Percentiles rank a stretch among this genome's conserved stretches.
Evolutionary conservation across 2,329 filamentous ascomycete species (phyloP).

Genomic region (Lithohypha guttulata): DNA sequence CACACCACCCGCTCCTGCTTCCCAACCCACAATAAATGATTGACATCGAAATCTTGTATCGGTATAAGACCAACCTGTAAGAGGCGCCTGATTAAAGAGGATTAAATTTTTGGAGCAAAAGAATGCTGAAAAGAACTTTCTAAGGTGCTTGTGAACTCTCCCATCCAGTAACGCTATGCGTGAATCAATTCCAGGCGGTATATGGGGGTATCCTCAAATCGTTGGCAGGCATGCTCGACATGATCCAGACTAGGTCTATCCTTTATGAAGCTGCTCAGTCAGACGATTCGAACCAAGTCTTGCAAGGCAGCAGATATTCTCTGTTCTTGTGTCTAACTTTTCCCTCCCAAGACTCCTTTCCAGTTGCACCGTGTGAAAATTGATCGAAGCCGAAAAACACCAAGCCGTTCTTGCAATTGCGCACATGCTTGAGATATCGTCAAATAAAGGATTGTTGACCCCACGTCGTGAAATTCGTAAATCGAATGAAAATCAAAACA

Average conservation of each 20-base stretch:
- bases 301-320: too few species aligned
- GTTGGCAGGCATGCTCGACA: background rate
- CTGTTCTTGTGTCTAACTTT: conserved; percentile 5
- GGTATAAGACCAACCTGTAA: background rate
- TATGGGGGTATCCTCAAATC: background rate
- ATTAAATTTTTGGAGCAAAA: conserved; percentile 4
- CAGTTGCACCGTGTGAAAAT: background rate
- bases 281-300: too few species aligned
- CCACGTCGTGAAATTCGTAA: conserved; percentile 4
- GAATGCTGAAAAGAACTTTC: background rate
- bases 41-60: background rate
- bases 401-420: conserved; percentile 6
- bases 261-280: too few species aligned
- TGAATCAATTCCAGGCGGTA: background rate
- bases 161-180: conserved; percentile 6
- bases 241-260: too few species aligned
- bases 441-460: background rate
- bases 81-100: background rate
- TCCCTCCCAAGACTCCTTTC: conserved; percentile 2
- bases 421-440: conserved; percentile 1
- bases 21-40: background rate
- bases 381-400: background rate
- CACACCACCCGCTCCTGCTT: background rate
- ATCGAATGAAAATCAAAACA: conserved; percentile 2
- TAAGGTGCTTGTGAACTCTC: background rate